These are phyloP conservation scores for Emericellopsis atlantica DNA, from an alignment of 2,329 filamentous ascomycete genomes.

Conservation along the genomic window DNA sequence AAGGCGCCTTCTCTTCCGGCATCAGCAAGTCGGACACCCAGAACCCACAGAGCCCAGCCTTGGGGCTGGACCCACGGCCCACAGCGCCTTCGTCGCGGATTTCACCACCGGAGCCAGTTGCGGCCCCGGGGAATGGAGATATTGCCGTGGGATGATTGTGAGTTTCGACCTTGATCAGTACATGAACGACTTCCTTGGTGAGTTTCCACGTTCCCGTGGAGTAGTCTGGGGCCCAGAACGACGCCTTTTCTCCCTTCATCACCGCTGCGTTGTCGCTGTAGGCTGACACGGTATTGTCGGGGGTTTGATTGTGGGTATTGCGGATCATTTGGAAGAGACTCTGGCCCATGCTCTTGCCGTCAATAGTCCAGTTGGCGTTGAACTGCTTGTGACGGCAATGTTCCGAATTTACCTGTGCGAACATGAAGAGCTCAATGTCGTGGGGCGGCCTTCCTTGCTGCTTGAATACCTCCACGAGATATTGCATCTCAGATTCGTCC, in stretches of 20 bases:
- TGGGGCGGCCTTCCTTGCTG: slow-evolving; percentile 49
- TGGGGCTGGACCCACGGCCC: slow-evolving; percentile 81
- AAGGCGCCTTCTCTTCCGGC: slow-evolving; percentile 68
- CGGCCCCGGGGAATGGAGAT: slow-evolving; percentile 82
- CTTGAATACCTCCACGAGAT: slow-evolving; percentile 57
- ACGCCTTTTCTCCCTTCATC: slow-evolving; percentile 24
- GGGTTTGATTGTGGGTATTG: slow-evolving; percentile 79
- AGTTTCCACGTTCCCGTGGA: slow-evolving; percentile 79
- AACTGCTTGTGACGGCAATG: slow-evolving; percentile 83
- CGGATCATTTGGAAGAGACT: slow-evolving; percentile 93
- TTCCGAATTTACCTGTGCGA: slow-evolving; percentile 97
- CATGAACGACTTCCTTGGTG: slow-evolving; percentile 75
- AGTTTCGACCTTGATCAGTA: slow-evolving; percentile 90
- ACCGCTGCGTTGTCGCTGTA: slow-evolving; percentile 99
- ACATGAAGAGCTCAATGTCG: slow-evolving; percentile 98
- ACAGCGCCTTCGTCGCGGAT: slow-evolving; percentile 94
- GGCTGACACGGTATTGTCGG: slow-evolving; percentile 77
- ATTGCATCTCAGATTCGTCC: slow-evolving; percentile 82
- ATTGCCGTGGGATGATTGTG: slow-evolving; percentile 97
- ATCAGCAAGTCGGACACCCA: slow-evolving; percentile 92
- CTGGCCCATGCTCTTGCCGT: slow-evolving; percentile 65
- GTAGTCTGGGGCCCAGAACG: slow-evolving; percentile 76
- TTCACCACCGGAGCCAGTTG: slow-evolving; percentile 89
- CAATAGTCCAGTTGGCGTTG: slow-evolving; percentile 93
- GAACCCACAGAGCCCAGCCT: slow-evolving; percentile 84